Percentiles rank a stretch among this genome's conserved stretches.
phyloP scores from a whole-genome alignment of 208 protist genomes.

The Leishmania tarentolae region DNA sequence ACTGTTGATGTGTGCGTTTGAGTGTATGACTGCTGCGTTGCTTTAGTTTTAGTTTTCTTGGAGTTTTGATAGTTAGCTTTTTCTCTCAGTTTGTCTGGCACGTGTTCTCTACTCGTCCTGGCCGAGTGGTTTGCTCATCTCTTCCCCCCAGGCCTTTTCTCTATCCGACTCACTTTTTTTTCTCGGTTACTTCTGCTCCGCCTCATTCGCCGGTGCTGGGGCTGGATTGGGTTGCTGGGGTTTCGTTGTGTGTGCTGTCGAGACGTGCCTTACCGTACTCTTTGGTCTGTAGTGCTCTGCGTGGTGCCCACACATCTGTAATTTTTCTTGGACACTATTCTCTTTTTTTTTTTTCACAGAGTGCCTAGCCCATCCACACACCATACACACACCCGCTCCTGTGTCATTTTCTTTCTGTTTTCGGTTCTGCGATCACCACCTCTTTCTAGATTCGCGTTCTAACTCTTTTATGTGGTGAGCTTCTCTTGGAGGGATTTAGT shows the following conservation, averaged over 20 bases:
- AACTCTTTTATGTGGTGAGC: background rate
- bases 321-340: background rate
- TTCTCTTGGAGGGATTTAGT: background rate
- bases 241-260: background rate
- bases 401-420: background rate
- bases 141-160: background rate
- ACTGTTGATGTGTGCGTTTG: background rate
- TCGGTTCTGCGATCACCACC: background rate
- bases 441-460: background rate
- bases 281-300: background rate
- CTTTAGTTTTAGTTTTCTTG: background rate
- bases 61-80: background rate
- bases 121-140: background rate
- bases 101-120: background rate
- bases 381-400: background rate
- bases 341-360: background rate
- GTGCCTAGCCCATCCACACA: background rate
- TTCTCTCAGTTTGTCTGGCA: background rate
- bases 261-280: background rate
- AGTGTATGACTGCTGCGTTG: background rate
- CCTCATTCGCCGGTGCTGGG: background rate
- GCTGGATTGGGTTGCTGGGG: background rate
- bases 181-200: background rate
- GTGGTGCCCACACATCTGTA: background rate
- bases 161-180: background rate